Evolutionary conservation across 371 early-diverging fungal species (phyloP), one percentile per base, ranked within the genome.

Genomic region (Furculomyces boomerangus): DNA sequence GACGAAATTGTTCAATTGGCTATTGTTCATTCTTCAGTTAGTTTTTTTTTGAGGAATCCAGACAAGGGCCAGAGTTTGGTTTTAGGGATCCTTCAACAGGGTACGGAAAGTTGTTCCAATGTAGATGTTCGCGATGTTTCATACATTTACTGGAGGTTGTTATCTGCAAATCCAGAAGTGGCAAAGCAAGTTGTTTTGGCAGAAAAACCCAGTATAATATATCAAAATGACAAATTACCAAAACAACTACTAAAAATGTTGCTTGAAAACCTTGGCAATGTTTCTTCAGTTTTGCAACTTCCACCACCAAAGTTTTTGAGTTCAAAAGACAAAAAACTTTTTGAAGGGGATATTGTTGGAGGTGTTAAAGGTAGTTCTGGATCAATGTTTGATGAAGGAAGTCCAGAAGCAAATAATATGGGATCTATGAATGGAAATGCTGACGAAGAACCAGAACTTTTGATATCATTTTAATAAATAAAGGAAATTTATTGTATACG

Each of bases 111-210:
- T 43, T 81, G 84, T 59, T 91, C 93, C 62, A 90, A 90, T 69
- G 92, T 95, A 1, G 96, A 95, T 69, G 74, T 96, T 50, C 75
- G 98, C 31, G 98, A 97, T 61, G 79, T 95, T 49, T 94, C 89
- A 1, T 93, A 87, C 57, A 84, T 97, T 30, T 94, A 94, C 66
- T 94, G 95, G 96, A 79, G 98, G 39, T 66, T 95, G 57, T 68
- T 97, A 3, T 90, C 91, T 2, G 87, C 93, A 2, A 86, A 93
- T 67, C 93, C 94, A 28, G 79, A 81, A 55, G 83, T 84, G 25
- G 84, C 86, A 18, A 80, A 86, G 72, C 71, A 80, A 5, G 67
- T 82, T 30, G 74, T 74, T 30, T 66, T 83, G 37, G 57, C 67
- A 1, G 74, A 79, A 26, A 76, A 68, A 52, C 77, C 79, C 10